Evolutionary conservation across 2,329 filamentous ascomycete species (phyloP).

Genomic region (Apiospora sp.): DNA sequence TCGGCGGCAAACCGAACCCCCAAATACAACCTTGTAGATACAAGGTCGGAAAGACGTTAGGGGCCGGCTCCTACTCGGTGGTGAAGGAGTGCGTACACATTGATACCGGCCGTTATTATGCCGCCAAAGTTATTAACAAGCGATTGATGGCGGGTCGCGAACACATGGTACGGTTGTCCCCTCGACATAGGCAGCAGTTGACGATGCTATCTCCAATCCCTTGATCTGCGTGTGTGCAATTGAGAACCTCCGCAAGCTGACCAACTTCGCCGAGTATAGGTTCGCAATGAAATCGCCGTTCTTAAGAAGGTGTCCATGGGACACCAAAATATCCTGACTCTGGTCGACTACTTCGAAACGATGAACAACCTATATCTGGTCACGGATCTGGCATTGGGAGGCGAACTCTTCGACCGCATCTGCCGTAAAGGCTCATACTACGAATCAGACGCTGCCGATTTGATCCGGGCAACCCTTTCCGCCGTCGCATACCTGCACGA

Average conservation of each 20-base stretch:
- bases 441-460: conserved; percentile 93
- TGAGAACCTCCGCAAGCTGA: conserved; percentile 19
- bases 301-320: conserved; percentile 99
- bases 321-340: conserved; percentile 95
- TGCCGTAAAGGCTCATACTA: conserved; percentile 99
- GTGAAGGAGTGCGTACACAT: conserved; percentile 99
- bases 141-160: conserved; percentile 95
- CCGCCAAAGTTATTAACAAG: conserved; percentile 99
- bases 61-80: conserved; percentile 95
- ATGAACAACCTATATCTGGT: conserved; percentile 99
- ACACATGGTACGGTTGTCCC: conserved; percentile 80
- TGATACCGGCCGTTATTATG: conserved; percentile 96
- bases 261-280: conserved; percentile 55
- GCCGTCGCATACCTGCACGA: conserved; percentile 99
- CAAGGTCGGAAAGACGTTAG: conserved; percentile 97
- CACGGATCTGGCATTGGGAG: conserved; percentile 93
- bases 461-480: conserved; percentile 92
- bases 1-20: conserved; percentile 49
- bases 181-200: neutral
- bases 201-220: neutral
- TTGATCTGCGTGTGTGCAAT: neutral
- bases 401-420: conserved; percentile 97
- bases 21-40: conserved; percentile 95
- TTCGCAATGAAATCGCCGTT: conserved; percentile 97
- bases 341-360: conserved; percentile 99